Percentiles rank a stretch among this genome's conserved stretches.
phyloP scores from a whole-genome alignment of 2,329 filamentous ascomycete species.

The Clarireedia hainanense region DNA sequence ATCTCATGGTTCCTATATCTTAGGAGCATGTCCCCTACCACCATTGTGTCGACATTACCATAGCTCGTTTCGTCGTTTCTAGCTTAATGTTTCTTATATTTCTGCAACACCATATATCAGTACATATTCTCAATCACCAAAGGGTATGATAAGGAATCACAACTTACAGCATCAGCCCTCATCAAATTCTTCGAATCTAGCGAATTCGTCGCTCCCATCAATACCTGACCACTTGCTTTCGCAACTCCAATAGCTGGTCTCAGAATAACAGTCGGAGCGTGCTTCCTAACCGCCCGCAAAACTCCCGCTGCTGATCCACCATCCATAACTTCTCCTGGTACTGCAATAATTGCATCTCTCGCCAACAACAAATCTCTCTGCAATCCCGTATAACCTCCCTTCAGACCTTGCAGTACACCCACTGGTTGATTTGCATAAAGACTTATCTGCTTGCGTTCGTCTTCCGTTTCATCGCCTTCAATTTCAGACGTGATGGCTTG shows the following conservation, averaged over 20 bases:
- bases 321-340: conserved; percentile 86
- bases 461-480: conserved; percentile 54
- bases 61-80: too few species aligned
- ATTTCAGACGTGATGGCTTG: conserved; percentile 29
- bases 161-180: conserved; percentile 80
- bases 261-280: conserved; percentile 89
- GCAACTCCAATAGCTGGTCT: conserved; percentile 84
- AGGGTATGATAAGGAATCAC: too few species aligned
- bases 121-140: too few species aligned
- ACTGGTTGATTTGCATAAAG: conserved; percentile 92
- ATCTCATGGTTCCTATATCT: too few species aligned
- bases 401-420: conserved; percentile 76
- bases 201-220: conserved; percentile 87
- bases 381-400: conserved; percentile 74
- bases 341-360: conserved; percentile 85
- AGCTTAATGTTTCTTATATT: too few species aligned
- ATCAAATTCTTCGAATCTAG: conserved; percentile 76
- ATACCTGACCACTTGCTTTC: conserved; percentile 78
- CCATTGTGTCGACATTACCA: too few species aligned
- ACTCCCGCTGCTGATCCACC: conserved; percentile 74
- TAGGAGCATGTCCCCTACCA: too few species aligned
- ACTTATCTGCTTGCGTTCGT: conserved; percentile 72
- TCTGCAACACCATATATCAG: too few species aligned
- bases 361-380: conserved; percentile 82
- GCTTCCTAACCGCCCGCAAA: conserved; percentile 66